phyloP scores from a whole-genome alignment of 2,329 filamentous ascomycete species.

The Ascochyta rabiei region DNA sequence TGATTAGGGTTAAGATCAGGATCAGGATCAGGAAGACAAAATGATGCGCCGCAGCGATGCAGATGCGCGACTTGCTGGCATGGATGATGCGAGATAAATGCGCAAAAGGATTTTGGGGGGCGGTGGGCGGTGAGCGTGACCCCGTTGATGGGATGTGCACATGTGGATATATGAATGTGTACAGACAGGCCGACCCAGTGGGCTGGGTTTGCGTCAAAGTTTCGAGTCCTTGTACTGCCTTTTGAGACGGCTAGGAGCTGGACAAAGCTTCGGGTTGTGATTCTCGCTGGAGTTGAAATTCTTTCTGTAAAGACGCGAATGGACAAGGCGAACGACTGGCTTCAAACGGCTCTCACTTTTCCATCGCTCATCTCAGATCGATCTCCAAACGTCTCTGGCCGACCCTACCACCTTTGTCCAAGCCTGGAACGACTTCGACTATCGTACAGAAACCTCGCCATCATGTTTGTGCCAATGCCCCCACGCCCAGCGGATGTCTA shows the following conservation, averaged over 20 bases:
- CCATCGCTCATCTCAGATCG: no score
- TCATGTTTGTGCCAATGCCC: slow-evolving; percentile 15
- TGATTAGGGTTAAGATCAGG: no score
- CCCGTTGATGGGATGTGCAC: not conserved
- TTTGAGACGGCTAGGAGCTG: not conserved
- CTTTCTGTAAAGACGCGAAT: not conserved
- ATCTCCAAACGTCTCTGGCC: no score
- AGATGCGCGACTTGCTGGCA: not conserved
- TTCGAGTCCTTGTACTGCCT: not conserved
- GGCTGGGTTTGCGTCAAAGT: not conserved
- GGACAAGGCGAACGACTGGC: no score
- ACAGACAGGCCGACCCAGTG: not conserved
- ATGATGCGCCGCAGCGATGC: not conserved
- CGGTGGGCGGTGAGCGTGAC: not conserved
- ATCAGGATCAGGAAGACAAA: not conserved
- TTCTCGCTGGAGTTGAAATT: not conserved
- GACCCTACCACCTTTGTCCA: no score
- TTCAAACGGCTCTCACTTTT: no score
- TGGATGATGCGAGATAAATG: not conserved
- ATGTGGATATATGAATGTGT: not conserved
- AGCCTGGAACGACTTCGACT: no score
- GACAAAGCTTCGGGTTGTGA: not conserved
- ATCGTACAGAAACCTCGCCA: not conserved
- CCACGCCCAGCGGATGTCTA: slow-evolving; percentile 18
- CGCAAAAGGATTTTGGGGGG: not conserved